A percentile compares a stretch with the other conserved stretches of the same genome.
Conservation (phyloP, 352 stramenopile species). For the Pythium periplocum region DNA sequence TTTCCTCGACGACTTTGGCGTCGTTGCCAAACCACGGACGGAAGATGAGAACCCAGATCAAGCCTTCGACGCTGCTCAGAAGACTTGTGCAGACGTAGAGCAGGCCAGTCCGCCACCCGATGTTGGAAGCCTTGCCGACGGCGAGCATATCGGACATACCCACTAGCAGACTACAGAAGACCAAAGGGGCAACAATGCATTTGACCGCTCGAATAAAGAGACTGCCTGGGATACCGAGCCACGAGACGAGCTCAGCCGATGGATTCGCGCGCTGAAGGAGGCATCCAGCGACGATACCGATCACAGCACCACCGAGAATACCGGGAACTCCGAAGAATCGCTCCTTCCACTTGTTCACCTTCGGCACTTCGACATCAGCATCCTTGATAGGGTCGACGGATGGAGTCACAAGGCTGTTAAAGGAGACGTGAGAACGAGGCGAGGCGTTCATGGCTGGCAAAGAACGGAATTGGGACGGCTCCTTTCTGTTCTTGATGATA, state of each 20-base stretch:
- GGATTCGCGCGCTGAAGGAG: constrained; percentile 12
- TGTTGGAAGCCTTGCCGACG: constrained; percentile 26
- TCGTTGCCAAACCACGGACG: constrained; percentile 22
- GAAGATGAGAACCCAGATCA: constrained; percentile 31
- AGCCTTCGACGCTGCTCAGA: constrained; percentile 21
- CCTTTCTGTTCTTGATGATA: no score
- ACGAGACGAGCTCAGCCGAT: constrained; percentile 17
- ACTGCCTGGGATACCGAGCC: constrained; percentile 29
- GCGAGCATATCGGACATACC: constrained; percentile 36
- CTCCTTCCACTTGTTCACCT: constrained; percentile 8
- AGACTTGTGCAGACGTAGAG: constrained; percentile 33
- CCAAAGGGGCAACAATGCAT: constrained; percentile 36
- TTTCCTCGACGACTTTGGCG: constrained; percentile 4
- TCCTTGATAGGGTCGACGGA: no score
- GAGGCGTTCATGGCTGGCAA: no score
- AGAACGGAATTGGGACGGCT: no score
- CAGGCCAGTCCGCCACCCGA: constrained; percentile 23
- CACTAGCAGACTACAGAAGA: constrained; percentile 41
- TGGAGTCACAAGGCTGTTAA: no score
- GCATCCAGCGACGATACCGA: constrained; percentile 23
- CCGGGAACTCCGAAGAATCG: constrained; percentile 26
- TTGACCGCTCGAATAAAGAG: constrained; percentile 49
- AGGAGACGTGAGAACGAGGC: no score
- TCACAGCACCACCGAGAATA: constrained; percentile 21
- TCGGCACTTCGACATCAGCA: no score